phyloP scores from a whole-genome alignment of 495 filamentous ascomycete genomes.

The Cercophora samala region DNA sequence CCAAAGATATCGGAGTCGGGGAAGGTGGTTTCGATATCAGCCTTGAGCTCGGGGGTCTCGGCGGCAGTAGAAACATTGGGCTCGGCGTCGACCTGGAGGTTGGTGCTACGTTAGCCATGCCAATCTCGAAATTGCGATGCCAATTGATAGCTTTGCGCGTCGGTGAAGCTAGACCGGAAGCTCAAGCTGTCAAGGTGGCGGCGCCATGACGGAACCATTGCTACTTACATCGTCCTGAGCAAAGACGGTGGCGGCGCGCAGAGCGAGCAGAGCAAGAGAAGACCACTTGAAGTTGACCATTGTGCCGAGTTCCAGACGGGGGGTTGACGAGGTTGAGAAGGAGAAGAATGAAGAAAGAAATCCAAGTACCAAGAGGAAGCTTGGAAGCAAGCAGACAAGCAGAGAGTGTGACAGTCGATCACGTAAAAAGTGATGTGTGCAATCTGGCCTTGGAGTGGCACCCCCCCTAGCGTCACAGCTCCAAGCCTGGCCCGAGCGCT shows the following conservation, averaged over 20 bases:
- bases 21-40: constrained; percentile 75
- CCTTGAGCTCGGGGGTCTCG: constrained; percentile 58
- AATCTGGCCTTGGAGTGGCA: constrained; percentile 26
- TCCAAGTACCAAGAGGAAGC: constrained; percentile 6
- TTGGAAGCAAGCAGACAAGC: constrained; percentile 8
- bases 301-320: constrained; percentile 37
- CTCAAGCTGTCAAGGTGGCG: neutral
- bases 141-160: neutral
- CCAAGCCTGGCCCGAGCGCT: constrained; percentile 14
- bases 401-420: constrained; percentile 1
- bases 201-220: constrained; percentile 13
- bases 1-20: constrained; percentile 88
- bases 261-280: constrained; percentile 65
- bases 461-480: constrained; percentile 2
- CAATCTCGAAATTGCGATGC: neutral
- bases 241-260: constrained; percentile 62
- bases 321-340: constrained; percentile 18
- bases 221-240: constrained; percentile 59
- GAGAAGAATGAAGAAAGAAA: constrained; percentile 25
- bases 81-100: constrained; percentile 19
- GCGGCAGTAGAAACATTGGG: constrained; percentile 40
- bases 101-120: neutral
- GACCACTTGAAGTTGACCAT: constrained; percentile 75
- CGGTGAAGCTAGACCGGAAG: neutral
- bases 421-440: constrained; percentile 25